Conservation (phyloP, 306 rosid genomes). For the Vachellia collinsii region DNA sequence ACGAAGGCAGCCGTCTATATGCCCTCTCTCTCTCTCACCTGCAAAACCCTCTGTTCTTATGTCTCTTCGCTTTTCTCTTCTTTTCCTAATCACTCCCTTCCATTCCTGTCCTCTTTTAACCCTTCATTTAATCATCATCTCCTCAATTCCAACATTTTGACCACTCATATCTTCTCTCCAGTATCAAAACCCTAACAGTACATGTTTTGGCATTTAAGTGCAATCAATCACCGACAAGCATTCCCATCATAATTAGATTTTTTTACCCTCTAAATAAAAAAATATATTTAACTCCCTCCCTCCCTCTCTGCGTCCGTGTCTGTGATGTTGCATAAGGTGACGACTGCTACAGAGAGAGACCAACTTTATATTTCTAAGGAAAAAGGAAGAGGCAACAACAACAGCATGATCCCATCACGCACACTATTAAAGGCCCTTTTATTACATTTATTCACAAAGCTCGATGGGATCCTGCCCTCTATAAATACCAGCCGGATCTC, state of each 20-base stretch:
- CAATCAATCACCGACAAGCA: constrained; percentile 1
- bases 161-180: no score
- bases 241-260: not conserved
- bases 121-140: not conserved
- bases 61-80: constrained; percentile 7
- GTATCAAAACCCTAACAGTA: no score
- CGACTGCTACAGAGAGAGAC: constrained; percentile 44
- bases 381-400: constrained; percentile 15
- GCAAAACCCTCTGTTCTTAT: constrained; percentile 60
- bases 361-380: constrained; percentile 30
- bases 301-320: not conserved
- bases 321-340: constrained; percentile 48
- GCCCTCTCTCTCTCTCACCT: constrained; percentile 32
- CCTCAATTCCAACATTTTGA: not conserved
- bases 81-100: not conserved
- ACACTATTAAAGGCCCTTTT: not conserved
- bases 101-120: not conserved
- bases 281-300: not conserved
- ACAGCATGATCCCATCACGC: constrained; percentile 29
- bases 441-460: not conserved
- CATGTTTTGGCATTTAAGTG: no score
- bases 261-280: not conserved
- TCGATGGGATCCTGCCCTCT: constrained; percentile 39
- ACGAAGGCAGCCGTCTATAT: constrained; percentile 63
- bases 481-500: constrained; percentile 56